Base-by-base conservation (phyloP, 192 early-diverging fungal species). In the Coemansia sp. region DNA sequence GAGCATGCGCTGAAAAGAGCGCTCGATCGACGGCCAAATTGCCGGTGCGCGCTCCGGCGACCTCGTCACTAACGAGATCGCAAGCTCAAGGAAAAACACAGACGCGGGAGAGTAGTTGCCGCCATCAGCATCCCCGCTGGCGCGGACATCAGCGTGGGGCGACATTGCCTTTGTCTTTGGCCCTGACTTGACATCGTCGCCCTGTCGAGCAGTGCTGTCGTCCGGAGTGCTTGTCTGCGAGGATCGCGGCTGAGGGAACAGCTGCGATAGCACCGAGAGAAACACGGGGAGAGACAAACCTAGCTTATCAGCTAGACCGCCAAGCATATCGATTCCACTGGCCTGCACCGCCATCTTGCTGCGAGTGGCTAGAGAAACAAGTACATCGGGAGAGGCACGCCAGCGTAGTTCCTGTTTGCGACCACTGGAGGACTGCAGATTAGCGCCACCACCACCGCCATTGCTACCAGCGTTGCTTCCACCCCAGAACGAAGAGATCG, bases 1-100 rank as follows among this genome's bases (percentile, higher is more conserved):
- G 19, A 98, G 65, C 59, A 97, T 91, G 21, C 82, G 84, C 66
- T 86, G 86, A 52, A 97, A 82, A 38, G 95, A 88, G 49, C 84
- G 76, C 59, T 88, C 89, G 3, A 93, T 84, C 26, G 85, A 80
- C 16, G 90, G 86, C 93, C 89, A 88, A 30, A 76, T 50, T 6
- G 47, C 65, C 6, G 71, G 61, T 2, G 78, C 72, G 19, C 76
- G 63, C 42, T 65, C 53, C 8, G 76, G 67, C n/a, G 67, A 64
- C 5, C 39, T 49, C 13, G 44, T 35, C 21, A 77, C 62, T 38
- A 84, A 37, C 4, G 61, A 46, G 23, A 83, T 49, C 0, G 70
- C 74, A 1, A 79, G 60, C 85, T 88, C 73, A 39, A 78, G 71
- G 66, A 79, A 75, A 55, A 67, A 77, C 46, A 75, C 70, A 38